These are phyloP conservation scores for Hanseniaspora occidentalis DNA, from an alignment of 805 yeast genomes.

Conservation along the genomic window DNA sequence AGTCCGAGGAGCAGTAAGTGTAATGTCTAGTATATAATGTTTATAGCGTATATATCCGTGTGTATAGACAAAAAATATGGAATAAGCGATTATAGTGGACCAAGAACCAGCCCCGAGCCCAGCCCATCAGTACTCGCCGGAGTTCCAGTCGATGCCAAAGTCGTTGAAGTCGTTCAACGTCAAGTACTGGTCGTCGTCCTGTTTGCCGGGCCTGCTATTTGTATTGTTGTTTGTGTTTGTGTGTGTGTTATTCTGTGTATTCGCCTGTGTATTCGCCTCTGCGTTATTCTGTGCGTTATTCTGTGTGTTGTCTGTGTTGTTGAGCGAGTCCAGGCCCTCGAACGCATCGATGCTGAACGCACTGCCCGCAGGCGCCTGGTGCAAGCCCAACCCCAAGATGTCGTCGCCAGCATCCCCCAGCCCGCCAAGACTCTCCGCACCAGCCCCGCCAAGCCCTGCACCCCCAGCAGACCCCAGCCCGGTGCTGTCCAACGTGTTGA, in stretches of 20 bases:
- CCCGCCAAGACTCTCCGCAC: too few relatives aligned
- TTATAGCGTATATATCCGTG: too few relatives aligned
- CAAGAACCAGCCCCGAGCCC: too few relatives aligned
- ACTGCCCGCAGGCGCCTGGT: neutral
- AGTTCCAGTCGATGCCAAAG: conserved; percentile 23
- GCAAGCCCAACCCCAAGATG: conserved; percentile 1
- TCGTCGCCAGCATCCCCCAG: conserved; percentile 6
- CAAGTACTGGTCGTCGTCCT: conserved; percentile 19
- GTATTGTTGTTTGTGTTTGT: conserved; percentile 4
- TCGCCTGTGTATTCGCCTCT: neutral
- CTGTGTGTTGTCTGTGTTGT: neutral
- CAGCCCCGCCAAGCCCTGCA: conserved; percentile 9
- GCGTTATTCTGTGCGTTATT: conserved; percentile 1
- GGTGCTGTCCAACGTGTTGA: neutral
- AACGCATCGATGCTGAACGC: neutral
- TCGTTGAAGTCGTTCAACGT: conserved; percentile 26
- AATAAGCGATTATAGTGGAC: too few relatives aligned
- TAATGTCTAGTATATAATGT: too few relatives aligned
- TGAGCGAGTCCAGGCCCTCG: neutral
- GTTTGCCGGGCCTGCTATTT: conserved; percentile 8
- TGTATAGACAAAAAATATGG: too few relatives aligned
- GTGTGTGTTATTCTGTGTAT: neutral
- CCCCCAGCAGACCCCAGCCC: too few relatives aligned
- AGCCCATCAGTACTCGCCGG: conserved; percentile 11
- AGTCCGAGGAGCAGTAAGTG: too few relatives aligned